Evolutionary conservation across 176 grass and related monocot species (phyloP), one percentile per base, ranked within the genome.

Genomic region (Musa acuminata): DNA sequence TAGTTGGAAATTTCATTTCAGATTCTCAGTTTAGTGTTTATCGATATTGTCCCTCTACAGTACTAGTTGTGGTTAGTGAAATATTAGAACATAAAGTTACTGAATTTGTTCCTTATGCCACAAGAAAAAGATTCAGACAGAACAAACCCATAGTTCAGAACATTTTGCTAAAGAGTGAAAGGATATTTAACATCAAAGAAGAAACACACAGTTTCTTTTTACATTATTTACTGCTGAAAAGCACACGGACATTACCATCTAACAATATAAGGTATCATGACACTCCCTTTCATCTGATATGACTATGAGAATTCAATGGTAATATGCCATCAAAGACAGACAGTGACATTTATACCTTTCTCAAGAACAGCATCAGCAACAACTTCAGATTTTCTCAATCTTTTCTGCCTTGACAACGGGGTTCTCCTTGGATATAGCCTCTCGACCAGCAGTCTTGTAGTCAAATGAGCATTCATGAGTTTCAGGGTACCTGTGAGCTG

Each of bases 391-490:
- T 72, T 92, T 96, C 58, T 92, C 85, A 67, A 96, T 85, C 79
- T 96, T 92, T 51, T 92, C 87, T 0, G 89, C 89, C 49, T 86
- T 82, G 35, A 96, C 83, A 69, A 92, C 68, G 5, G 87, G 86
- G 19, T 96, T 92, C 78, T 92, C 82, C 79, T 84, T 87, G 13
- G 92, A 89, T 25, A 96, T 92, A 70, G 74, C 82, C 29, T 87
- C 89, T 19, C 89, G 72, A 1, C 86, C 92, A 19, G 58, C 84
- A 77, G 74, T 78, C 79, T 92, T 96, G 55, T 92, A 96, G 69
- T 96, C 92, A 2, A 96, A 96, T 54, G 86, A 72, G 86, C 92
- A 96, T 21, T 87, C 51, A 24, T 96, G 92, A 10, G 67, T 65
- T 12, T 96, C 89, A 0, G 79, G 73, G 8, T 92, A 87, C 17